Percentiles rank a stretch among this genome's conserved stretches.
Conservation (phyloP, 129 eudicot genomes). For the Artemisia argyi region DNA sequence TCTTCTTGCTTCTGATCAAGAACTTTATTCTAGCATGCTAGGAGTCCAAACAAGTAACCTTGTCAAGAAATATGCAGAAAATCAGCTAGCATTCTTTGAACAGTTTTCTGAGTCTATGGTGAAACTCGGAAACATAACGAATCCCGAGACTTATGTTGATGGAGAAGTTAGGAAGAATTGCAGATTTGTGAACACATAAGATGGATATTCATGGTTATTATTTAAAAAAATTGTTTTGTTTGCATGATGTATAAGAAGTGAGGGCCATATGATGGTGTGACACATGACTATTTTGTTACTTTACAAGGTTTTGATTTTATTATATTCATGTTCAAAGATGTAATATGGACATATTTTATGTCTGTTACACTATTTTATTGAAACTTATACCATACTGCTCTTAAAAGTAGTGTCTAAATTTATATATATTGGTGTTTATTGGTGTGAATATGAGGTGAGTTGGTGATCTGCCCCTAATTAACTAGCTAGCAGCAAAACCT, state of each 20-base stretch:
- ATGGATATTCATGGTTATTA: conserved; percentile 11
- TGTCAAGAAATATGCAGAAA: conserved; percentile 63
- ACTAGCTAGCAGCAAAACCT: background rate
- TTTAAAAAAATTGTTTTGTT: conserved; percentile 18
- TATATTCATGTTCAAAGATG: conserved; percentile 30
- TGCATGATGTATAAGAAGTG: conserved; percentile 27
- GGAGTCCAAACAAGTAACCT: conserved; percentile 70
- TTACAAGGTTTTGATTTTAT: conserved; percentile 18
- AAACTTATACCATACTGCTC: background rate
- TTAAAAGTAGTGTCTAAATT: background rate
- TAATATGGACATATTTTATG: conserved; percentile 16
- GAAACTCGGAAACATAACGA: conserved; percentile 83
- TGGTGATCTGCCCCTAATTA: background rate
- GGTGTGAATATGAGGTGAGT: background rate
- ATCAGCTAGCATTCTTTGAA: conserved; percentile 62
- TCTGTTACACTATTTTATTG: background rate
- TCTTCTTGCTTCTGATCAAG: conserved; percentile 81
- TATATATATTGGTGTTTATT: background rate
- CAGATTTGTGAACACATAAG: conserved; percentile 80
- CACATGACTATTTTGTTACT: conserved; percentile 8
- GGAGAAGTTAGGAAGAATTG: conserved; percentile 96
- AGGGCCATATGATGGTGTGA: conserved; percentile 21
- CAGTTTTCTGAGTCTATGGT: conserved; percentile 96
- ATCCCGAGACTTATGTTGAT: conserved; percentile 63
- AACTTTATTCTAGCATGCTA: conserved; percentile 72